These are phyloP conservation scores for Mycena albidolilacea DNA, from an alignment of 768 basidiomycete species.

Conservation along the genomic window DNA sequence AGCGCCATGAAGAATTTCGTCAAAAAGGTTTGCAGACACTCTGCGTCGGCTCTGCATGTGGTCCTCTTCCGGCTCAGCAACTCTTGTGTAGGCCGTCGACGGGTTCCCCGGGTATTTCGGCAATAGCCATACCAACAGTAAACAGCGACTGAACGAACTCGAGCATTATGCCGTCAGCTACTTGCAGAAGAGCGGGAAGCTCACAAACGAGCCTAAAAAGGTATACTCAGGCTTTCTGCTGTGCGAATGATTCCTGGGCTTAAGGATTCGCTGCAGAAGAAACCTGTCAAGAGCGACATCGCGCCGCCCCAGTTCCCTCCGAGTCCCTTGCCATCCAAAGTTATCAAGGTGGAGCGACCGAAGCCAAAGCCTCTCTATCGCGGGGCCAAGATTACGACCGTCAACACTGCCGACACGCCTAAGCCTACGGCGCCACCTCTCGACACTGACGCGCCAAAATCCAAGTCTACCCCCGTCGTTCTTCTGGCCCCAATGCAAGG, in stretches of 20 bases:
- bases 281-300: not conserved
- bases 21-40: not conserved
- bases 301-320: not conserved
- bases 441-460: not conserved
- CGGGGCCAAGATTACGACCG: not conserved
- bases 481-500: too few species aligned
- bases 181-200: conserved; percentile 24
- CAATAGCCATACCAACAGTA: not conserved
- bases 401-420: not conserved
- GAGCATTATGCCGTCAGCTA: conserved; percentile 22
- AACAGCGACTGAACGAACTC: conserved; percentile 6
- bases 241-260: not conserved
- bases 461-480: too few species aligned
- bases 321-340: not conserved
- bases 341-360: conserved; percentile 14
- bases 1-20: conserved; percentile 8
- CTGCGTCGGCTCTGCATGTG: not conserved
- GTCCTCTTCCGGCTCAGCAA: too few species aligned
- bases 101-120: conserved; percentile 21
- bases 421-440: conserved; percentile 4
- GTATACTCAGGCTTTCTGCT: not conserved
- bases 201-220: not conserved
- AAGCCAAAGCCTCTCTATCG: conserved; percentile 16
- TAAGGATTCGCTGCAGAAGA: not conserved
- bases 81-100: not conserved